Conservation (phyloP, 129 eudicot genomes). For the Saposhnikovia divaricata region DNA sequence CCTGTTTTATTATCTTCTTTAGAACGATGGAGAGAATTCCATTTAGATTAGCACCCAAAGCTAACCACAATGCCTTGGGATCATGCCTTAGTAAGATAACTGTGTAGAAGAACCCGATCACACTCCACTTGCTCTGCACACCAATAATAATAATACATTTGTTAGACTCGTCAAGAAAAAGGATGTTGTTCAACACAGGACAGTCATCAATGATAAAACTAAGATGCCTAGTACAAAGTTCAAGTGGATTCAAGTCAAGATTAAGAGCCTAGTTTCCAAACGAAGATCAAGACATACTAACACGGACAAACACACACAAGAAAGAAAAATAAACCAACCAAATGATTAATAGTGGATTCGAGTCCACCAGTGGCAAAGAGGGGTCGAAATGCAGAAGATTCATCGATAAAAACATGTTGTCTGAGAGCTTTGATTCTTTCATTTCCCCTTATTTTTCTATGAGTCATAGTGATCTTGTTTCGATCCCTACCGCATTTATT, state of each 20-base stretch:
- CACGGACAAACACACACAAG: not conserved
- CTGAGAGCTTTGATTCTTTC: constrained; percentile 24
- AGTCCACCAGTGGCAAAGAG: constrained; percentile 29
- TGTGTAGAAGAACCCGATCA: constrained; percentile 33
- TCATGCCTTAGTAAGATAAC: constrained; percentile 57
- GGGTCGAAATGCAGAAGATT: constrained; percentile 17
- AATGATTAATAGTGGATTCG: constrained; percentile 38
- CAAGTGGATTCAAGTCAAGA: not conserved
- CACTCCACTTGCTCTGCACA: constrained; percentile 76
- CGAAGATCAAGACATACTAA: not conserved
- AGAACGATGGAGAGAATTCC: constrained; percentile 36
- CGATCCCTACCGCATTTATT: not conserved
- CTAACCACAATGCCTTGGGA: constrained; percentile 64
- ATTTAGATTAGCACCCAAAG: constrained; percentile 53
- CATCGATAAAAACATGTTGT: constrained; percentile 35
- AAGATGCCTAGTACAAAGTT: not conserved
- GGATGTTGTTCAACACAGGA: too few species aligned
- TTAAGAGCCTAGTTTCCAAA: not conserved
- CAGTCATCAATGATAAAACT: not conserved
- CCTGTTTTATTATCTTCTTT: constrained; percentile 62
- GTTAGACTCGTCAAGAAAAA: not conserved
- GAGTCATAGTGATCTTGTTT: constrained; percentile 11
- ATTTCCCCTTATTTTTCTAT: constrained; percentile 11
- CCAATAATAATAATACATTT: constrained; percentile 5
- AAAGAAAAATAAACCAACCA: constrained; percentile 33